Conservation (phyloP, 2,329 filamentous ascomycete genomes). For the Trichophyton mentagrophytes region DNA sequence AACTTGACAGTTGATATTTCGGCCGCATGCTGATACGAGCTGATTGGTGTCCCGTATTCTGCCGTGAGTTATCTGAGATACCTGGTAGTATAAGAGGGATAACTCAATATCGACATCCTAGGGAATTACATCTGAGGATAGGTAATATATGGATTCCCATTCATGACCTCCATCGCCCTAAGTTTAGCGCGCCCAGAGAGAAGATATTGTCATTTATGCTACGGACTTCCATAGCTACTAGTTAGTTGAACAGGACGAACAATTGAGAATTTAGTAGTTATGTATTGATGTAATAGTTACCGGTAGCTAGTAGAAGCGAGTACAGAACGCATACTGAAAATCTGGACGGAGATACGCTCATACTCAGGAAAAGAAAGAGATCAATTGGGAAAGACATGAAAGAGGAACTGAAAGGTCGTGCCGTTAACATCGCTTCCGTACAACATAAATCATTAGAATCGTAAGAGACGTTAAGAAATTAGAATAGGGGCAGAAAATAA, state of each 20-base stretch:
- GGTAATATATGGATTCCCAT: no score
- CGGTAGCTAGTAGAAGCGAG: neutral
- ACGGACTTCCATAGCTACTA: no score
- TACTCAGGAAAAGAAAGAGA: neutral
- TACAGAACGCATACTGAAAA: neutral
- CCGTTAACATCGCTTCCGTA: neutral
- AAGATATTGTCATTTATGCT: no score
- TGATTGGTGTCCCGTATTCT: no score
- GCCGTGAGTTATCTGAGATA: no score
- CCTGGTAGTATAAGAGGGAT: no score
- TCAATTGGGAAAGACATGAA: neutral
- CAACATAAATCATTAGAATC: neutral
- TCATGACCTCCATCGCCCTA: no score
- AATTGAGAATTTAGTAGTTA: neutral
- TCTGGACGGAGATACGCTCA: neutral
- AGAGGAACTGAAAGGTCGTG: neutral
- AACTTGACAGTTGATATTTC: no score
- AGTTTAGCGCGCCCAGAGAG: no score
- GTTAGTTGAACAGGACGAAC: neutral
- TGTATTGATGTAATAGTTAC: neutral
- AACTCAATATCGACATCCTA: no score
- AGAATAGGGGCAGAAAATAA: neutral
- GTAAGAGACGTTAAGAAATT: neutral
- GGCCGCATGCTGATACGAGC: no score
- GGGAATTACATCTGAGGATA: no score